A percentile compares a stretch with the other conserved stretches of the same genome.
Evolutionary conservation across 2,329 filamentous ascomycete genomes (phyloP).

Genomic region (Fusarium praegraminearum): DNA sequence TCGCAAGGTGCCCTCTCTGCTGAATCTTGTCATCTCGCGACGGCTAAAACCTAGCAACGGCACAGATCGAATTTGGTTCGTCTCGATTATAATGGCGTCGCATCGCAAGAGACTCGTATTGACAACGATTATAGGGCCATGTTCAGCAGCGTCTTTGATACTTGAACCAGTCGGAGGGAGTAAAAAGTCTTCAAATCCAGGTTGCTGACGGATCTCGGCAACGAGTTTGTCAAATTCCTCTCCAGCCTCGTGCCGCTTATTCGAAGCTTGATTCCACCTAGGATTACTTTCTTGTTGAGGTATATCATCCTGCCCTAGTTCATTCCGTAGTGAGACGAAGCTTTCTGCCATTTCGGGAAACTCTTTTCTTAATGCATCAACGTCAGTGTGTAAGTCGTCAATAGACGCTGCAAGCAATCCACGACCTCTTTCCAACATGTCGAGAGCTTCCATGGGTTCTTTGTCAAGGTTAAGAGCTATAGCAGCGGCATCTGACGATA

Average conservation of each 20-base stretch:
- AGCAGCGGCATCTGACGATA: neutral
- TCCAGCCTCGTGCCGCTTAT: neutral
- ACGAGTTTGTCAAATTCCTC: neutral
- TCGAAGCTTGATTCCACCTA: neutral
- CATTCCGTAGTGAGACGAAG: neutral
- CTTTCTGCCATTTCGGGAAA: neutral
- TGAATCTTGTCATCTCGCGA: neutral
- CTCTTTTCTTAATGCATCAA: neutral
- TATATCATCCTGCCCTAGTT: neutral
- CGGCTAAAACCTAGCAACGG: neutral
- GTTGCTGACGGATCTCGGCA: neutral
- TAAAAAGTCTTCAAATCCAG: neutral
- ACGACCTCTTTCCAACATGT: neutral
- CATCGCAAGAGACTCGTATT: neutral
- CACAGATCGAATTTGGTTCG: neutral
- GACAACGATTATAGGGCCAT: neutral
- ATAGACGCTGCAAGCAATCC: neutral
- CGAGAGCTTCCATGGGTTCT: neutral
- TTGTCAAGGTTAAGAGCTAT: neutral
- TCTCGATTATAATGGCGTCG: neutral
- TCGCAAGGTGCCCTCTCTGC: neutral
- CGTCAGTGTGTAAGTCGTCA: neutral
- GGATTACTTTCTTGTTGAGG: neutral
- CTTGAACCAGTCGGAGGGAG: neutral
- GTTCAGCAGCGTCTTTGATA: fast-evolving